Evolutionary conservation across 2,329 filamentous ascomycete genomes (phyloP).

Genomic region (Paracoccidioides lutzii): DNA sequence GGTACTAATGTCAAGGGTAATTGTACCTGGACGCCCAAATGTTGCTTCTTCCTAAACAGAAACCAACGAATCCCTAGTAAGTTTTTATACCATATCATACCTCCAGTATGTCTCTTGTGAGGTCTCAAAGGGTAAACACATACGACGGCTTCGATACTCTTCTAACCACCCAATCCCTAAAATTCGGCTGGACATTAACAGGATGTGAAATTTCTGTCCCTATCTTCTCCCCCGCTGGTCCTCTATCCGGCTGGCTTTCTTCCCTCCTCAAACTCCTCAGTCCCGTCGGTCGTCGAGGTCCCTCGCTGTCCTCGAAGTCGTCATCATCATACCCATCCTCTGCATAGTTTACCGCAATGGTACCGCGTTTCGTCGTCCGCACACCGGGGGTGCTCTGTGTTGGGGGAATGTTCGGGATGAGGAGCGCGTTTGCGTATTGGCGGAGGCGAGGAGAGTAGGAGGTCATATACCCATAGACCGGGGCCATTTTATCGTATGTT

Average conservation of each 20-base stretch:
- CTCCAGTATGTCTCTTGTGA: too few species aligned
- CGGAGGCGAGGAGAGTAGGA: constrained; percentile 85
- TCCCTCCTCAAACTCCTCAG: constrained; percentile 70
- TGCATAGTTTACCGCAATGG: constrained; percentile 92
- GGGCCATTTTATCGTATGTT: constrained; percentile 6
- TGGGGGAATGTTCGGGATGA: constrained; percentile 68
- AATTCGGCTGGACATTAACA: constrained; percentile 77
- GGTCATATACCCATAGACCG: constrained; percentile 66
- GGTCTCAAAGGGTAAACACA: constrained; percentile 10
- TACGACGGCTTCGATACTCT: constrained; percentile 36
- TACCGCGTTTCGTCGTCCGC: constrained; percentile 92
- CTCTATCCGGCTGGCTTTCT: constrained; percentile 51
- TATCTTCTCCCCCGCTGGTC: constrained; percentile 58
- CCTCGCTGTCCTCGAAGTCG: constrained; percentile 52
- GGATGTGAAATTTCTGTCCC: constrained; percentile 70
- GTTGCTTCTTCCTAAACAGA: constrained; percentile 41
- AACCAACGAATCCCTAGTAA: background rate
- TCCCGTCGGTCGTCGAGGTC: constrained; percentile 59
- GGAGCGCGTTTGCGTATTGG: constrained; percentile 79
- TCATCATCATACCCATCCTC: constrained; percentile 83
- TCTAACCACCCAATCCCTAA: constrained; percentile 91
- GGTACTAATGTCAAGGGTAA: constrained; percentile 85
- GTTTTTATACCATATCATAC: background rate
- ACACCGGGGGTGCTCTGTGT: constrained; percentile 53
- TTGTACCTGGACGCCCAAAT: constrained; percentile 53